Conservation (phyloP, 2,329 filamentous ascomycete species). For the Chalaropsis ovoidea region DNA sequence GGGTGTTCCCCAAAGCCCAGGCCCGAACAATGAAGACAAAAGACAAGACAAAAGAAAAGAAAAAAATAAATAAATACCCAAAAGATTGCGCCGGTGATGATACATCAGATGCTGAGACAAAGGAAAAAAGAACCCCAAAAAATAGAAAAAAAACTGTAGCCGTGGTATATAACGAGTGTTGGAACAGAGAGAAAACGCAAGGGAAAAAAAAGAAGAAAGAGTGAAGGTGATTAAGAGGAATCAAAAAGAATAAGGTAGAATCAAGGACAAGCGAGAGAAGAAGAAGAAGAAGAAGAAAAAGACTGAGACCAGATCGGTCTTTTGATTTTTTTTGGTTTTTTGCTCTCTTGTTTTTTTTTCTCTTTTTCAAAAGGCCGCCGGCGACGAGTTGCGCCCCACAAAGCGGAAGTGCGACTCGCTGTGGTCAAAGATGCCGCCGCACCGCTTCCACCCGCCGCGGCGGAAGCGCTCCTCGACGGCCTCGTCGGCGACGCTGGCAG, state of each 20-base stretch:
- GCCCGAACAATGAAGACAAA: no score
- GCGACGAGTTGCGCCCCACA: slow-evolving; percentile 26
- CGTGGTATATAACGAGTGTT: slow-evolving; percentile 23
- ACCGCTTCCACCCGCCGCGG: slow-evolving; percentile 29
- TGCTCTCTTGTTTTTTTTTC: neutral
- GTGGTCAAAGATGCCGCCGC: slow-evolving; percentile 28
- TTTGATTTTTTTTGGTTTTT: no score
- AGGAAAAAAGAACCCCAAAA: neutral
- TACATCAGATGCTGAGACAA: neutral
- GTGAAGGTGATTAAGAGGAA: slow-evolving; percentile 9
- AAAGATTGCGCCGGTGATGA: neutral
- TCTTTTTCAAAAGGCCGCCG: slow-evolving; percentile 20
- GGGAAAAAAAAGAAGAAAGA: slow-evolving; percentile 1
- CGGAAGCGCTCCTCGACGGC: slow-evolving; percentile 28
- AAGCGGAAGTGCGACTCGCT: slow-evolving; percentile 18
- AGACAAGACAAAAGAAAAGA: no score
- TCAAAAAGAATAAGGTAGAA: neutral
- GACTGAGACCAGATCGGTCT: neutral
- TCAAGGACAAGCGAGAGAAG: neutral
- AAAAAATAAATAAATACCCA: neutral
- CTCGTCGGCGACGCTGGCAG: slow-evolving; percentile 26
- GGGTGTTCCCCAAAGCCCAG: neutral
- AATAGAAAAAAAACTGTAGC: slow-evolving; percentile 5
- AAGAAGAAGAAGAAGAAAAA: slow-evolving; percentile 14
- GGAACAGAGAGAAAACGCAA: slow-evolving; percentile 9